Conservation (phyloP, 139 green algal genomes). For the Volvox africanus region DNA sequence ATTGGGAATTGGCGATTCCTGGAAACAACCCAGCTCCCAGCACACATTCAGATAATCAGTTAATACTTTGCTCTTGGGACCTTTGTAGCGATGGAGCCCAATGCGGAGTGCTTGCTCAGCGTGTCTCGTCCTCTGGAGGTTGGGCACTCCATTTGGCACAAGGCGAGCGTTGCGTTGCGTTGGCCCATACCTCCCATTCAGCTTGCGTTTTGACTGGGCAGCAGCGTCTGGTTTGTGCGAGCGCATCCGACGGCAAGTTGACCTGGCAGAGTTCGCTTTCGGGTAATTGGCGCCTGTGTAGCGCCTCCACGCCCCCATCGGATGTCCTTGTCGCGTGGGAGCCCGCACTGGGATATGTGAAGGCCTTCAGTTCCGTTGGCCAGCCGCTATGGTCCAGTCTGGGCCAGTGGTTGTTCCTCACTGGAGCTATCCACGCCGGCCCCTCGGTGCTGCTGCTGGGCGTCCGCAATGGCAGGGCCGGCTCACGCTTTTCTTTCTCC, state of each 20-base stretch:
- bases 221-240: conserved; percentile 8
- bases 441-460: background rate
- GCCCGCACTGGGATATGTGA: background rate
- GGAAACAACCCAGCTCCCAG: background rate
- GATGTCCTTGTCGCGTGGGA: background rate
- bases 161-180: background rate
- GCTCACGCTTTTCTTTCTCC: background rate
- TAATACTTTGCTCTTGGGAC: background rate
- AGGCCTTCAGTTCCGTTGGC: background rate
- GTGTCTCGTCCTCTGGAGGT: background rate
- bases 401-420: background rate
- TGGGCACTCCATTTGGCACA: background rate
- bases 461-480: background rate
- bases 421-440: background rate
- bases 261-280: background rate
- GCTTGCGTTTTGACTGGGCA: background rate
- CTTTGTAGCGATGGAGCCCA: background rate
- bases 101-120: background rate
- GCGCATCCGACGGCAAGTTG: background rate
- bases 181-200: background rate
- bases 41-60: background rate
- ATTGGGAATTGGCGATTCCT: background rate
- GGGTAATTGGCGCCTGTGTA: background rate
- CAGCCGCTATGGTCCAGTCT: background rate
- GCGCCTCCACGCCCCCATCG: background rate